A percentile compares a stretch with the other conserved stretches of the same genome.
Conservation (phyloP, 228 moss, liverwort and hornwort genomes). For the Sphagnum fallax region DNA sequence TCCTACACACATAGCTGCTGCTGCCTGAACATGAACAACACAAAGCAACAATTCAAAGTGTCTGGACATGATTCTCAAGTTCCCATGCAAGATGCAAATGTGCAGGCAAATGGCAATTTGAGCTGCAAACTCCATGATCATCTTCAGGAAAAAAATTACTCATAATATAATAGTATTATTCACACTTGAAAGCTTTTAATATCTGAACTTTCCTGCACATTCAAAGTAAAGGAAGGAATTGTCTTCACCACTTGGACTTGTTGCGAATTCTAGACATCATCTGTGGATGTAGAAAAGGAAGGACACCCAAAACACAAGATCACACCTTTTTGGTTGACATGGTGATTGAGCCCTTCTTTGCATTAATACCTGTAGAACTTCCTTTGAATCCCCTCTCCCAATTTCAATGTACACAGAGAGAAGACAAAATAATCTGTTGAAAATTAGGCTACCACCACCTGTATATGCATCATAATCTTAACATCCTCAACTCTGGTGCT, state of each 20-base stretch:
- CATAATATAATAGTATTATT: not conserved
- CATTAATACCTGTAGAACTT: too few species aligned
- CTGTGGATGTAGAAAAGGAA: not conserved
- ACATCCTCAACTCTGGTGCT: not conserved
- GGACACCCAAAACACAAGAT: conserved; percentile 7
- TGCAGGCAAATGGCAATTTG: too few species aligned
- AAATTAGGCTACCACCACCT: not conserved
- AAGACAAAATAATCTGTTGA: not conserved
- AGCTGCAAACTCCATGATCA: not conserved
- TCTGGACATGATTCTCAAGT: not conserved
- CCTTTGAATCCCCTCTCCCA: too few species aligned
- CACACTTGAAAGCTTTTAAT: not conserved
- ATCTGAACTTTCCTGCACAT: too few species aligned
- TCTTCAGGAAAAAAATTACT: not conserved
- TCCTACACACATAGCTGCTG: conserved; percentile 89
- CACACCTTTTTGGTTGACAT: conserved; percentile 18
- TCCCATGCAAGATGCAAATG: not conserved
- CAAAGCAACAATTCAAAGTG: not conserved
- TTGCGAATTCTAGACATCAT: not conserved
- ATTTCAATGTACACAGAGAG: not conserved
- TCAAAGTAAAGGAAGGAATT: too few species aligned
- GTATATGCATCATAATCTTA: not conserved
- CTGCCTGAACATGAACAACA: conserved; percentile 40
- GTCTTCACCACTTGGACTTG: not conserved
- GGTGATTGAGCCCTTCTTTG: conserved; percentile 5